Conservation (phyloP, 306 rosid genomes). For the Quercus cerris region DNA sequence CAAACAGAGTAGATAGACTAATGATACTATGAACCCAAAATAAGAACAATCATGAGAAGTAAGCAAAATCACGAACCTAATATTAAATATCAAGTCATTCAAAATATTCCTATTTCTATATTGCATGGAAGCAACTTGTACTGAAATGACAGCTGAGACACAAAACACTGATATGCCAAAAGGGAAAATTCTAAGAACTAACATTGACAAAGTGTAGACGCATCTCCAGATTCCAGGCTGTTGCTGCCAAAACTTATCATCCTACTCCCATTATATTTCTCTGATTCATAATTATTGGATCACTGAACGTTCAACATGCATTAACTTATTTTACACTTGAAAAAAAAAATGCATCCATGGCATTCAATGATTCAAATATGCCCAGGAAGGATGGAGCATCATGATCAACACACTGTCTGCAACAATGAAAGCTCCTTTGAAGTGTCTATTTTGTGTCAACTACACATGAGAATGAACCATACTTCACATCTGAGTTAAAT, state of each 20-base stretch:
- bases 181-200: not conserved
- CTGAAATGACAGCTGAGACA: not conserved
- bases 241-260: not conserved
- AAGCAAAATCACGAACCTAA: not conserved
- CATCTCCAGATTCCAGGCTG: not conserved
- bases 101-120: not conserved
- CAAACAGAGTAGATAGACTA: not conserved
- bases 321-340: not conserved
- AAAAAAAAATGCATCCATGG: not conserved
- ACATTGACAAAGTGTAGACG: not conserved
- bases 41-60: not conserved
- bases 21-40: not conserved
- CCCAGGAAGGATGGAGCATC: not conserved
- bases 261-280: not conserved
- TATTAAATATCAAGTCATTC: not conserved
- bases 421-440: not conserved
- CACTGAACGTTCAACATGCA: not conserved
- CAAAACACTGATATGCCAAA: not conserved
- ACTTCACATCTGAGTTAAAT: not conserved
- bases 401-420: not conserved
- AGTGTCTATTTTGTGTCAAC: not conserved
- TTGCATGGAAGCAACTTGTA: not conserved
- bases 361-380: not conserved
- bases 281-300: not conserved
- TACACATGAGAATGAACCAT: not conserved